Conservation (phyloP, 225 moss, liverwort and hornwort species). For the Thuidium tamariscinum region DNA sequence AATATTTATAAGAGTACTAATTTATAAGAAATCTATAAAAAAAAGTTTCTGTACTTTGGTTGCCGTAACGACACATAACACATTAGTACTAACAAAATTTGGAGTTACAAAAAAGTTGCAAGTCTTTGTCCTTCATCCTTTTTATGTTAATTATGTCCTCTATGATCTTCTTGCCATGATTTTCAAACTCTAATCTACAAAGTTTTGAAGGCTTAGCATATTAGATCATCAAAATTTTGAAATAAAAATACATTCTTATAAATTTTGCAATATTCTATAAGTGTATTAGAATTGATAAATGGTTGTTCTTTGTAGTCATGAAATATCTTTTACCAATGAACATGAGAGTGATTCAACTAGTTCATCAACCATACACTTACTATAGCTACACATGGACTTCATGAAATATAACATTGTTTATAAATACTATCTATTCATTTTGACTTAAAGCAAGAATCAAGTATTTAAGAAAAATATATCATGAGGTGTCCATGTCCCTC, state of each 20-base stretch:
- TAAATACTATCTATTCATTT: rapidly evolving
- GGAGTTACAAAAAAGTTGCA: rapidly evolving
- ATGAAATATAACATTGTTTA: background rate
- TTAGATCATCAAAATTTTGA: rapidly evolving
- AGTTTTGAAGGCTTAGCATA: rapidly evolving
- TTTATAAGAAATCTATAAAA: too few species aligned
- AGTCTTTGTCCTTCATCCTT: too few species aligned
- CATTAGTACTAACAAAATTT: rapidly evolving
- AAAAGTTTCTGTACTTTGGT: too few species aligned
- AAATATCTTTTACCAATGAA: too few species aligned
- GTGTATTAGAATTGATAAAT: background rate
- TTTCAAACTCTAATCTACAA: background rate
- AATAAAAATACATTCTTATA: rapidly evolving
- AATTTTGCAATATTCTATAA: rapidly evolving
- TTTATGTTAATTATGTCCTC: rapidly evolving
- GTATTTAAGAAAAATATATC: rapidly evolving
- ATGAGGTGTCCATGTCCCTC: rapidly evolving
- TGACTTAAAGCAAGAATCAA: rapidly evolving
- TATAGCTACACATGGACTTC: background rate
- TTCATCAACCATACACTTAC: background rate
- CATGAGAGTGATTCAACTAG: background rate
- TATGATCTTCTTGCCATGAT: rapidly evolving
- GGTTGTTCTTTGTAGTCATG: rapidly evolving
- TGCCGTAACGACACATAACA: too few species aligned
- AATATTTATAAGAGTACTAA: too few species aligned